Evolutionary conservation across 352 stramenopile genomes (phyloP).

Genomic region (Elongisporangium anandrum): DNA sequence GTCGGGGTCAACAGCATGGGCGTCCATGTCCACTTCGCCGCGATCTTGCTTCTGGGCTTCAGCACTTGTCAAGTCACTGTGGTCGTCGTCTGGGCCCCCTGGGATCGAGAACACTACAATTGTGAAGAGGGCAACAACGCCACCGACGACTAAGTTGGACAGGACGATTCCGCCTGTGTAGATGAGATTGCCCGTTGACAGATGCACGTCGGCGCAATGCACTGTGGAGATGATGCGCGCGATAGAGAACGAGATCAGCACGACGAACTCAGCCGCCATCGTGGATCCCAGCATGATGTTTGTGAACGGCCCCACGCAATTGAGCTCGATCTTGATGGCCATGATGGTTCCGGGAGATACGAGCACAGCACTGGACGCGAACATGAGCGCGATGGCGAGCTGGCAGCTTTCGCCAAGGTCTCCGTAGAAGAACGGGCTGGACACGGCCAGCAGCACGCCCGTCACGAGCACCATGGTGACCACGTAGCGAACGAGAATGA

Average conservation of each 20-base stretch:
- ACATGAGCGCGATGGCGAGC: slow-evolving; percentile 66
- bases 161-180: slow-evolving; percentile 53
- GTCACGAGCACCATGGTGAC: slow-evolving; percentile 56
- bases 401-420: slow-evolving; percentile 42
- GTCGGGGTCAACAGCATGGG: slow-evolving; percentile 18
- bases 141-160: slow-evolving; percentile 49
- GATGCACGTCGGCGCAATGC: slow-evolving; percentile 49
- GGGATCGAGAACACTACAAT: slow-evolving; percentile 64
- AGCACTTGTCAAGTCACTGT: background rate
- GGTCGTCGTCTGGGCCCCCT: slow-evolving; percentile 22
- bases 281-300: slow-evolving; percentile 69
- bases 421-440: slow-evolving; percentile 59
- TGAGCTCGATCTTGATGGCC: slow-evolving; percentile 77
- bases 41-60: slow-evolving; percentile 4
- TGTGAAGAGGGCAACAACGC: slow-evolving; percentile 34
- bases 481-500: slow-evolving; percentile 43
- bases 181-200: slow-evolving; percentile 45
- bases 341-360: slow-evolving; percentile 64
- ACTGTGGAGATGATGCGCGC: slow-evolving; percentile 56
- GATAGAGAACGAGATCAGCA: slow-evolving; percentile 66
- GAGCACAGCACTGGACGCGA: slow-evolving; percentile 66
- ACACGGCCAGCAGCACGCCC: slow-evolving; percentile 26
- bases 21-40: slow-evolving; percentile 20
- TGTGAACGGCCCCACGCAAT: slow-evolving; percentile 67
- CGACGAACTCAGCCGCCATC: slow-evolving; percentile 69